Evolutionary conservation across 2,329 filamentous ascomycete genomes (phyloP).

Genomic region (Teratosphaeria destructans): DNA sequence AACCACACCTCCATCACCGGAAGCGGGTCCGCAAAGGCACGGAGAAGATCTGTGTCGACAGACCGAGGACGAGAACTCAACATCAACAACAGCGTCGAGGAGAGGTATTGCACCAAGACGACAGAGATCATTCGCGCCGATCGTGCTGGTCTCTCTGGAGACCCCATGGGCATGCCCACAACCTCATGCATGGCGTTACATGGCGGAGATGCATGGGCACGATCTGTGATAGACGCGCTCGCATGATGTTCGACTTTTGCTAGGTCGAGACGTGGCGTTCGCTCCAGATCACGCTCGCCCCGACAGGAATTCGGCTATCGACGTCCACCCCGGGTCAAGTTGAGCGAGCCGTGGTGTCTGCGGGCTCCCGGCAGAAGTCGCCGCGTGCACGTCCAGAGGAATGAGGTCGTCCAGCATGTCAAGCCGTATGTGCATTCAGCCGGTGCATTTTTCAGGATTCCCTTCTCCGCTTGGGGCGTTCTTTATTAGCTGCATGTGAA

Average conservation of each 20-base stretch:
- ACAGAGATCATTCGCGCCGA: not conserved
- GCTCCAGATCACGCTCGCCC: not conserved
- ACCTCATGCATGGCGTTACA: not conserved
- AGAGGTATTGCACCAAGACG: not conserved
- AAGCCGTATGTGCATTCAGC: not conserved
- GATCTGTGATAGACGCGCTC: not conserved
- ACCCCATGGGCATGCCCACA: not conserved
- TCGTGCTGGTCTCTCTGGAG: not conserved
- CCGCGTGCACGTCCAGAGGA: not conserved
- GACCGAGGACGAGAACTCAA: no score
- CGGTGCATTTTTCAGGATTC: not conserved
- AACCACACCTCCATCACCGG: no score
- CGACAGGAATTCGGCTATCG: not conserved
- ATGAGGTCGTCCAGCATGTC: not conserved
- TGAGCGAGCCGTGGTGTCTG: not conserved
- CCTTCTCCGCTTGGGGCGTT: not conserved
- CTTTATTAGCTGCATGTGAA: not conserved
- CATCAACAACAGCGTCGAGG: not conserved
- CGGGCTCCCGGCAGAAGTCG: no score
- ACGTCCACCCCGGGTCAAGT: not conserved
- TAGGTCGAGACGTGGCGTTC: not conserved
- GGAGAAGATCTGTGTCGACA: no score
- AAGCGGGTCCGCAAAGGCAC: no score
- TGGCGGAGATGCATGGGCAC: not conserved
- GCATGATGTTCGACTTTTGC: not conserved